A percentile compares a stretch with the other conserved stretches of the same genome.
Conservation (phyloP, 1,284 basidiomycete genomes). For the Cryptococcus wingfieldii region DNA sequence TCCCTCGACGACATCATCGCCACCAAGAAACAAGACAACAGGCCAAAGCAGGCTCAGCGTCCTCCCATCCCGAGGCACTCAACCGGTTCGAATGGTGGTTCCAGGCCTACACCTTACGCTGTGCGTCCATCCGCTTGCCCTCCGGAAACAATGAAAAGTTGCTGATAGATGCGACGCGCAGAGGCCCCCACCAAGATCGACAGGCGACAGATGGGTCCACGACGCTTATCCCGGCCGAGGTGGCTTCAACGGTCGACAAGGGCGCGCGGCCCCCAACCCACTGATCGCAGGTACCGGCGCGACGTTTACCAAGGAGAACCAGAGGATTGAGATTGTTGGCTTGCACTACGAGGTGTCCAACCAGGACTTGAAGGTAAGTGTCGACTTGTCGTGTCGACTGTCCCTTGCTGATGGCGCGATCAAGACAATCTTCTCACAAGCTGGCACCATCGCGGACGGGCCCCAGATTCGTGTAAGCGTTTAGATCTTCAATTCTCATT, state of each 20-base stretch:
- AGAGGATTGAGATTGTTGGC: conserved; percentile 75
- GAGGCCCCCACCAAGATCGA: conserved; percentile 46
- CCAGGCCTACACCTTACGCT: conserved; percentile 31
- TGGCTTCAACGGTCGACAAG: conserved; percentile 11
- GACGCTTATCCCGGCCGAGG: conserved; percentile 40
- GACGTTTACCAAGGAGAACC: conserved; percentile 51
- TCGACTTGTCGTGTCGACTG: background rate
- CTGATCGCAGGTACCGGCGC: conserved; percentile 14
- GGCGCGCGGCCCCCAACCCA: background rate
- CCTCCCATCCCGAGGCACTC: conserved; percentile 6
- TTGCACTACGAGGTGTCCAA: conserved; percentile 90
- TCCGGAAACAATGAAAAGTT: background rate
- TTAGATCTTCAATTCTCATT: conserved; percentile 12
- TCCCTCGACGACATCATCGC: conserved; percentile 37
- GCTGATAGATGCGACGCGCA: conserved; percentile 7
- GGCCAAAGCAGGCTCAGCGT: background rate
- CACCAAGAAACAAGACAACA: background rate
- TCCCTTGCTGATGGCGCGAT: background rate
- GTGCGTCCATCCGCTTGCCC: conserved; percentile 16
- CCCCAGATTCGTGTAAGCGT: conserved; percentile 82
- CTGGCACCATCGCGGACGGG: conserved; percentile 85
- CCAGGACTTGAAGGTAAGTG: conserved; percentile 79
- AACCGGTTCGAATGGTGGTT: conserved; percentile 1
- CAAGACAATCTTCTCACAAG: conserved; percentile 83
- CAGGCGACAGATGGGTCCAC: conserved; percentile 48